phyloP scores from a whole-genome alignment of 1,284 basidiomycete genomes.

The Sporisorium scitamineum region DNA sequence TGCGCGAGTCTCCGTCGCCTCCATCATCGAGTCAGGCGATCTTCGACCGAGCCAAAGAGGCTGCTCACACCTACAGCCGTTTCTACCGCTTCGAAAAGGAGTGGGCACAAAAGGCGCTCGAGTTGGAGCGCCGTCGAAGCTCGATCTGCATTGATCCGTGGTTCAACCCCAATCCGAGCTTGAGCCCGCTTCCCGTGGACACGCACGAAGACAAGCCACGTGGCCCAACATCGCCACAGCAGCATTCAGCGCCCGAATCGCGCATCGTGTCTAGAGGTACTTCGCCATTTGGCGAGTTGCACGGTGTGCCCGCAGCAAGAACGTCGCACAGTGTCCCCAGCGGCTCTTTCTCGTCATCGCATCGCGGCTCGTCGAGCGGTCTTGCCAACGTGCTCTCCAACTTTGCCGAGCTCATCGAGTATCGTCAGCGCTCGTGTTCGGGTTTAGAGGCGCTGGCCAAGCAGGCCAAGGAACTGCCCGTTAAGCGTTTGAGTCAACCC shows the following conservation, averaged over 20 bases:
- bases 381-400: slow-evolving; percentile 42
- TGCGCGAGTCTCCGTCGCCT: slow-evolving; percentile 17
- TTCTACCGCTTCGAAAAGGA: slow-evolving; percentile 52
- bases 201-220: slow-evolving; percentile 8
- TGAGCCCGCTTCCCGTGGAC: slow-evolving; percentile 19
- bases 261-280: slow-evolving; percentile 36
- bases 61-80: slow-evolving; percentile 36
- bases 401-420: slow-evolving; percentile 49
- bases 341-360: slow-evolving; percentile 32
- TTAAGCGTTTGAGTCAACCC: slow-evolving; percentile 48
- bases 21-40: slow-evolving; percentile 17
- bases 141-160: slow-evolving; percentile 44
- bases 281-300: slow-evolving; percentile 32
- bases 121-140: slow-evolving; percentile 45
- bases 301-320: slow-evolving; percentile 2
- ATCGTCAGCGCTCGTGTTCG: slow-evolving; percentile 50
- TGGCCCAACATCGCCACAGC: slow-evolving; percentile 21
- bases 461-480: slow-evolving; percentile 40
- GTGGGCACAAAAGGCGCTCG: slow-evolving; percentile 50
- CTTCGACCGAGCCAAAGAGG: slow-evolving; percentile 37
- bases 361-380: slow-evolving; percentile 31
- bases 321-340: slow-evolving; percentile 23
- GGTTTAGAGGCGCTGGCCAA: slow-evolving; percentile 44
- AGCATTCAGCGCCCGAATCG: slow-evolving; percentile 40
- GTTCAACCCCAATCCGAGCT: slow-evolving; percentile 23